phyloP scores from a whole-genome alignment of 495 filamentous ascomycete species.

The Penicillium pulvis region DNA sequence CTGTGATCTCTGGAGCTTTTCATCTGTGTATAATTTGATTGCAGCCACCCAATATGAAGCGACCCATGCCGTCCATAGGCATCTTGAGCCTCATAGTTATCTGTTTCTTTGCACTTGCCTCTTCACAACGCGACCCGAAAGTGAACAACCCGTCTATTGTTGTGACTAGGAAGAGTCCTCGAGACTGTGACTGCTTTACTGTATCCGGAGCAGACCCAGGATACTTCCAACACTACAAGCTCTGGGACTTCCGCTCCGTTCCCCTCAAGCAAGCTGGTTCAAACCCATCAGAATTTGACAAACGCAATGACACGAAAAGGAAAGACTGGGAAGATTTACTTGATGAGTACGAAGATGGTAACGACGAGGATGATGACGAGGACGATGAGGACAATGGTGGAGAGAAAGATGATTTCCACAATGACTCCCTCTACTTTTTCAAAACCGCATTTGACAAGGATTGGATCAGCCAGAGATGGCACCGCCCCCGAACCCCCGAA shows the following conservation, averaged over 20 bases:
- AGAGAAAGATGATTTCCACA: background rate
- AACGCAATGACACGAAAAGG: slow-evolving; percentile 33
- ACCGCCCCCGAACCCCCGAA: slow-evolving; percentile 45
- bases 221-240: slow-evolving; percentile 65
- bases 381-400: slow-evolving; percentile 35
- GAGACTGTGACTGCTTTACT: slow-evolving; percentile 42
- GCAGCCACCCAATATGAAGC: slow-evolving; percentile 18
- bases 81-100: slow-evolving; percentile 8
- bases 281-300: slow-evolving; percentile 24
- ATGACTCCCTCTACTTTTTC: slow-evolving; percentile 31
- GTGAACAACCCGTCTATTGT: background rate
- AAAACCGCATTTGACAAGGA: slow-evolving; percentile 44
- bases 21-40: background rate
- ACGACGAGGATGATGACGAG: slow-evolving; percentile 18
- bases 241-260: slow-evolving; percentile 66
- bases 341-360: too few species aligned
- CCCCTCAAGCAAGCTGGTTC: slow-evolving; percentile 22
- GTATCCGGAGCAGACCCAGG: slow-evolving; percentile 41
- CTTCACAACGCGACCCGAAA: background rate
- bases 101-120: slow-evolving; percentile 6
- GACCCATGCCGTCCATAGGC: slow-evolving; percentile 1
- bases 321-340: slow-evolving; percentile 37
- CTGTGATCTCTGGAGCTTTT: background rate
- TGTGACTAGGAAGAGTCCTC: slow-evolving; percentile 13
- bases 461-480: slow-evolving; percentile 64